Base-by-base conservation (phyloP, 1,139 yeast species). In the Saccharomycopsis crataegensis region DNA sequence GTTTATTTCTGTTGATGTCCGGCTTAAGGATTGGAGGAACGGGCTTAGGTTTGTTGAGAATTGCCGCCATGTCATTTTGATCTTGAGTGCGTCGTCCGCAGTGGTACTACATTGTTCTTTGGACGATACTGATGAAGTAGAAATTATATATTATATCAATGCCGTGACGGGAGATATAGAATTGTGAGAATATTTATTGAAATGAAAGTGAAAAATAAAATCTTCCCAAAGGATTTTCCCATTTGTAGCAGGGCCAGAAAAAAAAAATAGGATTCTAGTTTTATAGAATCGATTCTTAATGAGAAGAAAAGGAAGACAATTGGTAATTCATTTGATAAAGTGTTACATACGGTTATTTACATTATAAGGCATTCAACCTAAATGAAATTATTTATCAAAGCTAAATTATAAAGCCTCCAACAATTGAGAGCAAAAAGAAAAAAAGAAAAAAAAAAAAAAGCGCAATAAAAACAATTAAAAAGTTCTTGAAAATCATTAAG, bases 101-200 rank as follows among this genome's bases (percentile, higher is more conserved):
- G 72, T 82, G 57, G 79, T 79, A 1, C 65, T 82, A 49, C 83
- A 80, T 62, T 79, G 86, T 59, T 69, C 74, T 57, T 65, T 82
- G 43, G 85, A 80, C 55, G 82, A 78, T 50, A 71, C 75, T 16
- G 80, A 77, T 41, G 79, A 77, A 44, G 77, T 78, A 43, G 83
- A 80, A 59, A 72, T 82, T 16, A 69, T 79, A 5, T 82, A 78
- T 62, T 79, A 76, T 60, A 71, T 80, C 33, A 72, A 68, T 58
- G 79, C 75, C 3, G 60, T 73, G 6, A 65, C 43, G 17, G 37
- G 8, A 14, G 52, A 48, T 37, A 28, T 37, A 9, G 28, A 43
- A 33, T 22, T 22, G 28, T 22, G 28, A 22, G 28, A 22, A 2
- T 22, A 22, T 22, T 22, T 22, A 32, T 17, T 37, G 43, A 37